Base-by-base conservation (phyloP, 495 filamentous ascomycete species). In the Cetradonia linearis region DNA sequence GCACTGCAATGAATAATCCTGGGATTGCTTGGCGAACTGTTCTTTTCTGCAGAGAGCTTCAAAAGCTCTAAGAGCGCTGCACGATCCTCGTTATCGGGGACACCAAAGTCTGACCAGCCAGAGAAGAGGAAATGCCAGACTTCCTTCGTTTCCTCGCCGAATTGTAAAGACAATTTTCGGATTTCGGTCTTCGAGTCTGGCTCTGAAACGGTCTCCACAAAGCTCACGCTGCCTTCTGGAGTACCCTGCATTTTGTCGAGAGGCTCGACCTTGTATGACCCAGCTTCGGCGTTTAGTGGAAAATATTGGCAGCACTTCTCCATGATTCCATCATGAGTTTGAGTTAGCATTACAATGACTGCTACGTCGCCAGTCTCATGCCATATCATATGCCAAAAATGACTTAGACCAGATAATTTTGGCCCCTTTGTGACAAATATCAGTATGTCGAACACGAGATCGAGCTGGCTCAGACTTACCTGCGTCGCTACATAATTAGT, bases 301-400 rank as follows among this genome's bases (percentile, higher is more conserved):
- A 90, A 99, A 65, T 99, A 99, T 48, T 85, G 91, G 47, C 77
- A 88, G 69, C 94, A 97, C 70, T 99, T 97, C 66, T 96, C 88
- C 63, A 78, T 77, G n/a, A 81, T 83, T 3, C 78, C 74, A 70
- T 95, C 92, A 62, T 88, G 83, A 1, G 88, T 95, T 68, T 91
- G 87, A 25, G 92, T 97, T 63, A 97, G 81, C 94, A 97, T 97
- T 33, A 97, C 85, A 55, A 99, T 86, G 27, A 99, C 89, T 2
- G 83, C 88, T 0, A 88, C 85, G 38, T 84, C 83, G 27, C 78
- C 71, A 28, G 84, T 84, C 72, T 96, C 89, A 59, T 95, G 85
- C 72, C 89, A 89, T 31, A 96, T 76, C 93, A 99, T 99, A 63
- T 93, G 88, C 90, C 92, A 99, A 47, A 94, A 86, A 67, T 95